Evolutionary conservation across 2,329 filamentous ascomycete genomes (phyloP).

Genomic region (Botrytis galanthina): DNA sequence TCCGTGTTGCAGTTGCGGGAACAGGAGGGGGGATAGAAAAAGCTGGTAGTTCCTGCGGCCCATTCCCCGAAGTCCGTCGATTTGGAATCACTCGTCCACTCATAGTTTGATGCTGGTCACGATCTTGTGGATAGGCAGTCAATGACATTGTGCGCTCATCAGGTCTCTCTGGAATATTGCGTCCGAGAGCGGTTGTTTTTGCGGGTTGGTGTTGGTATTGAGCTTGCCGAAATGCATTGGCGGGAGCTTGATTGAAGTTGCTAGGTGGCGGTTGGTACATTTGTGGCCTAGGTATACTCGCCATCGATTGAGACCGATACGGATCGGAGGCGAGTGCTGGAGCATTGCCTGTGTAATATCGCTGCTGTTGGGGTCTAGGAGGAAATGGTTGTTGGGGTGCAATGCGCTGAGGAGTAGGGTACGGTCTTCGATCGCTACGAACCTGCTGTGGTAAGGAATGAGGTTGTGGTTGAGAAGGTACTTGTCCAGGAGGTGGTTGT

Average conservation of each 20-base stretch:
- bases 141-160: conserved; percentile 96
- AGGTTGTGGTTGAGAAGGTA: conserved; percentile 48
- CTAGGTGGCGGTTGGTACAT: conserved; percentile 65
- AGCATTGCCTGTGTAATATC: conserved; percentile 57
- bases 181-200: conserved; percentile 84
- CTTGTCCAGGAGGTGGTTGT: conserved; percentile 34
- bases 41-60: conserved; percentile 32
- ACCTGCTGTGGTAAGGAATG: conserved; percentile 60
- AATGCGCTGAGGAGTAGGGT: conserved; percentile 55
- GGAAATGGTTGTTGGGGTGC: conserved; percentile 44
- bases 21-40: conserved; percentile 37
- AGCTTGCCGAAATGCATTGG: conserved; percentile 75
- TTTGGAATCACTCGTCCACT: conserved; percentile 88
- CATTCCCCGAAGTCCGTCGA: conserved; percentile 49
- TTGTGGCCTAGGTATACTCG: conserved; percentile 68
- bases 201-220: conserved; percentile 66
- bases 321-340: conserved; percentile 80
- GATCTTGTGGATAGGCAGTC: conserved; percentile 76
- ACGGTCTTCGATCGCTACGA: conserved; percentile 65
- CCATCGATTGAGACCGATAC: conserved; percentile 91
- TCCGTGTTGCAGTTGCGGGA: conserved; percentile 52
- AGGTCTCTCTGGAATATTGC: conserved; percentile 85
- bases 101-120: conserved; percentile 84
- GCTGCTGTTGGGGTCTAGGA: conserved; percentile 51
- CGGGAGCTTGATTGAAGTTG: conserved; percentile 64